Evolutionary conservation across 75 land plant species (phyloP).

Genomic region (Isoetes taiwanensis): DNA sequence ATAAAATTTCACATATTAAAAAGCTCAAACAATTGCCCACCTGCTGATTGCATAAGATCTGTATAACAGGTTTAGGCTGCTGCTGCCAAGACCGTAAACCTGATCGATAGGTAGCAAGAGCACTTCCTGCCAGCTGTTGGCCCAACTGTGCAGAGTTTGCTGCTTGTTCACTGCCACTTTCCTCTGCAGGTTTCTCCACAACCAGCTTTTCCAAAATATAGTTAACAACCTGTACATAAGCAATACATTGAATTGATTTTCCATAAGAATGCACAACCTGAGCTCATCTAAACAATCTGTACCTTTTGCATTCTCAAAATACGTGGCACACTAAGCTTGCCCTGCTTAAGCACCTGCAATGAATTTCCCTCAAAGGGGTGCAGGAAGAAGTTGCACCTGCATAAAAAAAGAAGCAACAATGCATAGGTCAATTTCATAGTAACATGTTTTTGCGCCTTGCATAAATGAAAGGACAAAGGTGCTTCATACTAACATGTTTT

Average conservation of each 20-base stretch:
- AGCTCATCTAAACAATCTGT: no score
- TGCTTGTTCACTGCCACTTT: slow-evolving; percentile 22
- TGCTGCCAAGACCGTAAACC: slow-evolving; percentile 60
- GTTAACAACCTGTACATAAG: slow-evolving; percentile 60
- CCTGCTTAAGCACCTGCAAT: slow-evolving; percentile 62
- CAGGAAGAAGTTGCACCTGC: slow-evolving; percentile 89
- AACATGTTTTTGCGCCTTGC: no score
- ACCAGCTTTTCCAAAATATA: slow-evolving; percentile 89
- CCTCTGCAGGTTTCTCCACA: slow-evolving; percentile 66
- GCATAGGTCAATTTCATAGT: no score
- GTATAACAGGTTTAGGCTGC: slow-evolving; percentile 42
- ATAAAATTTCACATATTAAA: no score
- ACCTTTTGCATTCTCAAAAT: slow-evolving; percentile 87
- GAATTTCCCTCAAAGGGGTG: slow-evolving; percentile 88
- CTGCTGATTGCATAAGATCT: slow-evolving; percentile 91
- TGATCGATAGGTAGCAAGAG: no score
- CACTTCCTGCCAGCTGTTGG: slow-evolving; percentile 36
- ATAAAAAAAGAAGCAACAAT: no score
- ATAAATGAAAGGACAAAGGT: no score
- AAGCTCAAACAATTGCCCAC: slow-evolving; percentile 28
- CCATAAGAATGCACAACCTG: neutral
- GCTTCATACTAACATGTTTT: no score
- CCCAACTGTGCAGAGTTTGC: slow-evolving; percentile 24
- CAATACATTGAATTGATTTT: neutral
- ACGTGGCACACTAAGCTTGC: slow-evolving; percentile 92